Base-by-base conservation (phyloP, 805 yeast genomes). In the Starmerella floricola region DNA sequence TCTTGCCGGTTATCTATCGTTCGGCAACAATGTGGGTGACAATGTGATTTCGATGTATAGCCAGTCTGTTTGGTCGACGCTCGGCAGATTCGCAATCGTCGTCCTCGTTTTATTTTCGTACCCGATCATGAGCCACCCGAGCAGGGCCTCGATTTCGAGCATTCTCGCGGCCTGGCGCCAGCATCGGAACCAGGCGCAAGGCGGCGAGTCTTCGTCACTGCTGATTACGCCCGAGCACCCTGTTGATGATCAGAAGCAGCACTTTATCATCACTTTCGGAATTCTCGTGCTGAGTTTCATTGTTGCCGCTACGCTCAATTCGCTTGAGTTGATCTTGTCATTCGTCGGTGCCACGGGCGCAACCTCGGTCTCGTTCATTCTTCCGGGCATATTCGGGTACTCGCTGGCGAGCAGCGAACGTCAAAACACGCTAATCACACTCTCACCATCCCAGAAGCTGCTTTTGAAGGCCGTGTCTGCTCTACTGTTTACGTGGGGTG, bases 341-440 rank as follows among this genome's bases (percentile, higher is more conserved):
- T 66, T 86, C 49, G 94, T 86, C 3, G 96, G 96, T 2, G 82
- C 95, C 1, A 85, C 95, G 0, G 95, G 95, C 0, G 83, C 94
- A 1, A 86, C 95, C 0, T 74, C 94, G 4, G 85, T 87, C 39
- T 85, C 95, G 11, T 86, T 86, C 57, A 85, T 84, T 23, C 67
- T 86, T 36, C 96, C 96, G 0, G 95, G 95, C 0, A 63, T 84
- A 18, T 84, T 86, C 57, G 94, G 88, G 3, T 84, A 72, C 62
- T 76, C 72, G 52, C 66, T 86, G 45, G 71, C 82, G 41, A 79
- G 75, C n/a, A 38, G 52, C 42, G 37, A 36, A 30, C 42, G 38
- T 18, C 45, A 42, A 16, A 51, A 52, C 31, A 44, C 45, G 37
- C 42, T 43, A 21, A 40, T 44, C n/a, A n/a, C 20, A 4, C 45